Evolutionary conservation across 2,329 filamentous ascomycete species (phyloP), one percentile per base, ranked within the genome.

Genomic region (Chrysoporthe deuterocubensis): DNA sequence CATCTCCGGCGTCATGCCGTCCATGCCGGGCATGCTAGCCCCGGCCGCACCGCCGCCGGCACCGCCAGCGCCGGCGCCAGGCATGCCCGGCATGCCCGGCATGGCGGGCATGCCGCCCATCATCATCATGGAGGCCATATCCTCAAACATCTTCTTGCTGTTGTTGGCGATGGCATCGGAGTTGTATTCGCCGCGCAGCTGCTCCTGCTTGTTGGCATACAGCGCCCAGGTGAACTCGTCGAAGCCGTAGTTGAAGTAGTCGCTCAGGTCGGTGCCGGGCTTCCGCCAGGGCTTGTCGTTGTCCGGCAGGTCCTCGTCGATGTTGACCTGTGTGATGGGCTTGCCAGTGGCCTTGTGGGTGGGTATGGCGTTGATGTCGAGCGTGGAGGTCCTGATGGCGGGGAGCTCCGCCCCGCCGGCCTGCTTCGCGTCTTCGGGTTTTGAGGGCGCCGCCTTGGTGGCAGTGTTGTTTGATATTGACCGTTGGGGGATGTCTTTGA

Each of bases 181-280:
- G 67, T 87, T 88, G 72, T 93, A 93, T 73, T 95, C 92, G 72
- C 88, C 88, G 21, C 92, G 88, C 74, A 97, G 85, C 34, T 84
- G 84, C 72, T 96, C 90, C 78, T 98, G 96, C 76, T 97, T 96
- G 69, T 93, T 84, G 43, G 94, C 94, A 78, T 99, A 99, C 65
- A 94, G 87, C 6, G 94, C 92, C 96, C 96, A 99, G 0, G 94
- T 97, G 79, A 97, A 98, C 79, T 98, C 95, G 80, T 98, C 95
- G 76, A 98, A 98, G 68, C 95, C 95, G 80, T 98, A 98, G 83
- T 98, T 98, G 87, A 98, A 98, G 81, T 97, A 98, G 78, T 99
- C 96, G 69, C 92, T 96, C 65, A 97, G 89, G 75, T 99, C 96
- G 13, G 95, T 94, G 59, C 96, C 96, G 0, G 96, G 96, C 71